Conservation (phyloP, 495 filamentous ascomycete species). For the Penicillium salamii region DNA sequence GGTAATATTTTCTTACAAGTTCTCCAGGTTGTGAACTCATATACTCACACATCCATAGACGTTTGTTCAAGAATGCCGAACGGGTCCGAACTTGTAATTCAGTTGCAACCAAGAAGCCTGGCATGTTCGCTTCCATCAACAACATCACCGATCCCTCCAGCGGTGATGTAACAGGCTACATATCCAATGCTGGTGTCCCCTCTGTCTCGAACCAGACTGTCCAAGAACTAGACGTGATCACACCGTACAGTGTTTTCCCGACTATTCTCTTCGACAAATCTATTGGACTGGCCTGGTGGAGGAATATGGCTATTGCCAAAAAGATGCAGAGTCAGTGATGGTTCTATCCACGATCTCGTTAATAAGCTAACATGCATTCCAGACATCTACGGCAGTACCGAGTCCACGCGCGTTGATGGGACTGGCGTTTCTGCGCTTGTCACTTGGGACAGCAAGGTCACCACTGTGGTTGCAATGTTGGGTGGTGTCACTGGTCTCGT, state of each 20-base stretch:
- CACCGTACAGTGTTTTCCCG: slow-evolving; percentile 33
- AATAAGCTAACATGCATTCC: not conserved
- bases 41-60: slow-evolving; percentile 3
- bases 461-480: slow-evolving; percentile 29
- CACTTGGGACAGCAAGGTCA: slow-evolving; percentile 37
- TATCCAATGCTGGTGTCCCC: slow-evolving; percentile 33
- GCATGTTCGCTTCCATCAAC: slow-evolving; percentile 38
- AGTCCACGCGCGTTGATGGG: slow-evolving; percentile 33
- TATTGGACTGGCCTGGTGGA: slow-evolving; percentile 37
- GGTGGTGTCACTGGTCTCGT: slow-evolving; percentile 27
- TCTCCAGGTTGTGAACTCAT: too few relatives aligned
- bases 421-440: slow-evolving; percentile 28
- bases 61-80: slow-evolving; percentile 31
- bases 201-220: slow-evolving; percentile 29
- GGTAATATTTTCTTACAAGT: slow-evolving; percentile 1
- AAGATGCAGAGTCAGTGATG: slow-evolving; percentile 33
- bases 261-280: slow-evolving; percentile 24
- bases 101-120: slow-evolving; percentile 23
- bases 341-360: not conserved
- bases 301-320: slow-evolving; percentile 35
- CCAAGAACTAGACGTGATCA: slow-evolving; percentile 31
- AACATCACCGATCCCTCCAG: slow-evolving; percentile 26
- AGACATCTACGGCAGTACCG: slow-evolving; percentile 35
- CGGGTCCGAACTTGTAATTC: slow-evolving; percentile 36
- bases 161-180: slow-evolving; percentile 28